Base-by-base conservation (phyloP, 495 filamentous ascomycete genomes). In the Lentithecium fluviatile region DNA sequence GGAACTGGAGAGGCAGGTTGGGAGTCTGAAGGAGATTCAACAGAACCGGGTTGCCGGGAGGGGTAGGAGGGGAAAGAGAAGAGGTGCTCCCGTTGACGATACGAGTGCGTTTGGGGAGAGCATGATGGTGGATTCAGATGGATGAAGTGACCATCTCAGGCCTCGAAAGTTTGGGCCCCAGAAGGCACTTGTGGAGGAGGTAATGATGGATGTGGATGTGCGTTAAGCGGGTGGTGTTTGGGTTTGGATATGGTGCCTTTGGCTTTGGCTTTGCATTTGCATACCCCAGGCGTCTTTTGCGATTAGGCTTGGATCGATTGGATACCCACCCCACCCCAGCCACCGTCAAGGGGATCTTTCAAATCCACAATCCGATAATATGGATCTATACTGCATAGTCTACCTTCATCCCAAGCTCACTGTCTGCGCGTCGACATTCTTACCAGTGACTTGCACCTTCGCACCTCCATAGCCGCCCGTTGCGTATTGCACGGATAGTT, bases 1-100 rank as follows among this genome's bases (percentile, higher is more conserved):
- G 2, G 70, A 66, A 25, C 45, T 71, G 26, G 73, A 73, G 24
- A 68, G 49, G 64, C 57, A 59, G 51, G 64, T 37, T 6, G 60
- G 48, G 23, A 7, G 55, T 40, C 50, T 59, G 53, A 66, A 62
- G 55, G 58, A 63, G 24, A 63, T 50, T 42, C 37, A 58, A 36
- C 46, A 61, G 46, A 51, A 54, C 32, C 25, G 56, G 48, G 62
- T 56, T 13, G 59, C 26, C 48, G 53, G 57, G 36, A 42, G 65
- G 49, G 57, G 62, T 11, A 48, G 54, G 50, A 52, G 62, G 48
- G 38, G 60, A 40, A 55, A 60, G 25, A 37, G 54, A 36, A 12
- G 38, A 34, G 38, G 37, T 13, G 49, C 25, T 13, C 32, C 45
- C 55, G 64, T 55, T 55, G 52, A 38, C 11, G 60, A 53, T 20